Base-by-base conservation (phyloP, 2,329 filamentous ascomycete species). In the Calcarisporium arbuscula region DNA sequence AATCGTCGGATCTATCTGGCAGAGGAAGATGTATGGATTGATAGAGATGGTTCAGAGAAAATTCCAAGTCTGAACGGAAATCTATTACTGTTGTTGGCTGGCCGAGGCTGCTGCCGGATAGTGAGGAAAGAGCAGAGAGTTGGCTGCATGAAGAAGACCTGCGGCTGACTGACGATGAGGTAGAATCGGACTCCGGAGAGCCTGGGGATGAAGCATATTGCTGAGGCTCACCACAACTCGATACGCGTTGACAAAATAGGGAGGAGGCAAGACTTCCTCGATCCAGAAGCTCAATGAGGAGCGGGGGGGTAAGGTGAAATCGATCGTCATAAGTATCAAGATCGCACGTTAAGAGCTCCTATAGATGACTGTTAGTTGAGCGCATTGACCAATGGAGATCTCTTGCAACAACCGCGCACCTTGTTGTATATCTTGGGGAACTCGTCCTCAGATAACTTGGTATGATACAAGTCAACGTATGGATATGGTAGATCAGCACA, bases 401-500 rank as follows among this genome's bases (percentile, higher is more conserved):
- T 2, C 7, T 8, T 17, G 1, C 2, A 47, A 5, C 8, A 7
- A 10, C 8, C 0, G 32, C 51, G 8, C 40, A 60, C 59, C 46
- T 72, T 62, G 15, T 58, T 57, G 14, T 56, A 53, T 21, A 76
- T 66, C 1, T 64, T 55, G 19, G 58, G 65, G 49, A 76, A 76
- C 32, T 68, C 54, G 12, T 64, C 58, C 2, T 58, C 45, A 1
- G 61, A 64, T 6, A 78, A 52, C 40, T 74, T 76, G 29, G 67
- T 57, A 40, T 77, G 79, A 47, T 79, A 78, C 44, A 73, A 70
- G 20, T 67, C 61, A 31, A 79, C 60, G 43, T 79, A 79, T 48
- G 79, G 74, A 44, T 78, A 79, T 1, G 76, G 76, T 15, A 80
- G 52, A 41, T 80, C 76, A 39, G 73, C 77, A 51, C 74, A 80